Base-by-base conservation (phyloP, 495 filamentous ascomycete species). In the Haplographium delicatum region DNA sequence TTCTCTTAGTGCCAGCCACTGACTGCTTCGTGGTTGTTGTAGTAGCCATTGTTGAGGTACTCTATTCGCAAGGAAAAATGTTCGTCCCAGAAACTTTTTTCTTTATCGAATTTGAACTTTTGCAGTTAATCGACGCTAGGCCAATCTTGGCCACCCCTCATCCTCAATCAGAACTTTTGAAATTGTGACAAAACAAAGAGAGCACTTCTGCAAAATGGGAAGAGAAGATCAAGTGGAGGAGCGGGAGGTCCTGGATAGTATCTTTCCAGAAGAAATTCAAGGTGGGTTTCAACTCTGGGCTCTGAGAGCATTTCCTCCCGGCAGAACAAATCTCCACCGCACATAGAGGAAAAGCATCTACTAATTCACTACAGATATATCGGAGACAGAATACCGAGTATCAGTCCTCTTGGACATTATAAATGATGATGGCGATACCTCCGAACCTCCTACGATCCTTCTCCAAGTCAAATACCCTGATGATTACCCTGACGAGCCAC, bases 191-290 rank as follows among this genome's bases (percentile, higher is more conserved):
- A n/a, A n/a, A n/a, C n/a, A n/a, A n/a, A n/a, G n/a, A n/a, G n/a
- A n/a, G 15, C 16, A 47, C 11, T 22, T 47, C 15, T 23, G 16
- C 44, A 81, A 56, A 8, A 97, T 96, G 93, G 91, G 91, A 22
- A 80, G 77, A 61, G 93, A 98, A 71, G 93, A 98, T 49, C 93
- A 98, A 67, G 70, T 80, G 44, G 91, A 98, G 72, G 93, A 98
- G 74, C 85, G 91, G 57, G 93, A 96, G 65, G 91, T 98, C 47
- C 87, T 98, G 56, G 89, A 91, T 61, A 95, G 90, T 47, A 99
- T 99, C 58, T 99, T 96, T 61, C 91, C 94, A 10, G 94, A 99
- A 28, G 94, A 99, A 66, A 95, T 97, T 43, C 88, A 84, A 78
- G 86, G 91, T 94, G 24, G 10, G 54, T 51, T 11, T 18, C 20